Base-by-base conservation (phyloP, 768 basidiomycete genomes). In the Hemileccinum rubropunctum region DNA sequence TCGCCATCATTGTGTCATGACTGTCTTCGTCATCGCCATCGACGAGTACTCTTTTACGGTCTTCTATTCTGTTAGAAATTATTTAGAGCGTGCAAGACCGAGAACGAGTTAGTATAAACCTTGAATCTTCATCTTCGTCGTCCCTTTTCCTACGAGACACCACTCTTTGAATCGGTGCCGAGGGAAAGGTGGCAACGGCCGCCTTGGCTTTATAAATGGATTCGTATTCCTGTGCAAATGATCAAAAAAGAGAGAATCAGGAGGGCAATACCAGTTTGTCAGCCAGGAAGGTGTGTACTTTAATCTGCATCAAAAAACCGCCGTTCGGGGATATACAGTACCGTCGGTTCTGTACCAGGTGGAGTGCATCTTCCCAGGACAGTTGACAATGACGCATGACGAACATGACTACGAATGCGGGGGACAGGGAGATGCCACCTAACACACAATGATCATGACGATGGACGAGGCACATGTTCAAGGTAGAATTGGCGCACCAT, bases 311-410 rank as follows among this genome's bases (percentile, higher is more conserved):
- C 59, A 95, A 66, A 69, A 97, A 97, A 3, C 91, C 93, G 13
- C 86, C 84, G 59, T 95, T 93, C 11, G 92, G 94, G 1, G 90
- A 91, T 54, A 95, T 94, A 67, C 93, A 97, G 60, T 95, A 97
- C 39, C 93, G 80, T 41, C 92, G 78, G 56, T 93, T 93, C 67
- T 94, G 91, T 4, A 94, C 91, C 61, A 88, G 70, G 60, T 91
- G 90, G 42, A 94, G 74, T 0, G 91, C 91, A 48, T 94, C 90
- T 71, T 93, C 91, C 86, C 88, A 93, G 34, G 83, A 83, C 26
- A 92, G 70, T 26, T 82, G 80, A 64, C 83, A 83, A 59, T 86
- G 80, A 51, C 89, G 86, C 91, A 94, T 94, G 33, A 90, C 90
- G 63, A 89, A 94, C 88, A 93, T 93, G 46, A 94, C 87, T 20